A percentile compares a stretch with the other conserved stretches of the same genome.
These are phyloP conservation scores for Cryptococcus jaspeensis DNA, from an alignment of 1,284 basidiomycete species.

Conservation along the genomic window DNA sequence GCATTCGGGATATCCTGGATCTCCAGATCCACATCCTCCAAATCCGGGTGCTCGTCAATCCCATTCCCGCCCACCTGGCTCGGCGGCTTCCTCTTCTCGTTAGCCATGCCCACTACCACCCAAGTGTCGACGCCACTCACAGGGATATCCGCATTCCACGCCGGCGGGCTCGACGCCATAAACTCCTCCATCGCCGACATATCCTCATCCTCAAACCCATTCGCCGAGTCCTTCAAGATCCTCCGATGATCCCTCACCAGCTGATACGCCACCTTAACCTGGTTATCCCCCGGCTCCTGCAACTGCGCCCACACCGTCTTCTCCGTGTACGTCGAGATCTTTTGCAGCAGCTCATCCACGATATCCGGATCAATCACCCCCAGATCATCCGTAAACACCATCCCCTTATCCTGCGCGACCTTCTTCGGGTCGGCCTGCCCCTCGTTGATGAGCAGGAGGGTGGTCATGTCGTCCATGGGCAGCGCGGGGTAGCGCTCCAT, in stretches of 20 bases:
- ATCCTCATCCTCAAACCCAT: constrained; percentile 45
- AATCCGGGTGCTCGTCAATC: constrained; percentile 58
- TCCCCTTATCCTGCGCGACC: constrained; percentile 48
- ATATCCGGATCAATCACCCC: constrained; percentile 87
- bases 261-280: constrained; percentile 96
- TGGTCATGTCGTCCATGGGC: constrained; percentile 47
- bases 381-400: constrained; percentile 56
- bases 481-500: constrained; percentile 43
- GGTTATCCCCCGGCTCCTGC: constrained; percentile 82
- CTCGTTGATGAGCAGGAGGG: constrained; percentile 42
- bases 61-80: constrained; percentile 24
- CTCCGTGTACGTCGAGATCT: constrained; percentile 73
- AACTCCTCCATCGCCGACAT: constrained; percentile 54
- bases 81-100: constrained; percentile 11
- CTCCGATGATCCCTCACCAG: constrained; percentile 84
- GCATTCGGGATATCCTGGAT: constrained; percentile 58
- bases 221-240: constrained; percentile 66
- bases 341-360: constrained; percentile 73
- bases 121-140: constrained; percentile 9
- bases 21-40: constrained; percentile 58
- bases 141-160: constrained; percentile 55
- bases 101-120: not conserved
- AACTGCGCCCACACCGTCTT: constrained; percentile 85
- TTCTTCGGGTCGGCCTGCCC: constrained; percentile 45
- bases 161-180: constrained; percentile 55